phyloP scores from a whole-genome alignment of 1,139 yeast genomes.

The Kazachstania sp. region DNA sequence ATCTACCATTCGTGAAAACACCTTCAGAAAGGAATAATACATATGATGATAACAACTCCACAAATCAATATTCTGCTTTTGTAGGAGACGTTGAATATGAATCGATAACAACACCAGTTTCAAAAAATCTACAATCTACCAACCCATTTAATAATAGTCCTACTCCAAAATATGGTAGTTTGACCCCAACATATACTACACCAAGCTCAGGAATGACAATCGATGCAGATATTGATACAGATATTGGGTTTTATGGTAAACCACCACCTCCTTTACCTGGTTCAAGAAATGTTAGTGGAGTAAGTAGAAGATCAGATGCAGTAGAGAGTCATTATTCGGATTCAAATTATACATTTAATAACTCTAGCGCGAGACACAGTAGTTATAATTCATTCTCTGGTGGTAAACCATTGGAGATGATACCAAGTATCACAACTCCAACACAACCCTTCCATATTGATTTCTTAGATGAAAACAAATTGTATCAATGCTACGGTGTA shows the following conservation, averaged over 20 bases:
- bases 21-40: neutral
- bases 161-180: neutral
- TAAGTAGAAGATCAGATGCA: constrained; percentile 23
- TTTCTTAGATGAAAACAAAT: constrained; percentile 42
- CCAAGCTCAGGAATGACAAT: neutral
- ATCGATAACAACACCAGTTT: too few species aligned
- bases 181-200: neutral
- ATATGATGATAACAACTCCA: too few species aligned
- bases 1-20: neutral
- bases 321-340: constrained; percentile 28
- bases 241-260: neutral
- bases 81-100: neutral
- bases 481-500: constrained; percentile 44
- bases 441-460: constrained; percentile 49
- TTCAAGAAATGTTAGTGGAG: constrained; percentile 18
- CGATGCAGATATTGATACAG: neutral
- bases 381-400: constrained; percentile 29
- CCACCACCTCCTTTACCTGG: constrained; percentile 16
- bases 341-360: constrained; percentile 29
- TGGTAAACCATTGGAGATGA: constrained; percentile 39
- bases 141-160: neutral
- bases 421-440: constrained; percentile 46
- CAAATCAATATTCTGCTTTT: neutral
- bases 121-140: too few species aligned
- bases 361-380: constrained; percentile 24